Evolutionary conservation across 2,329 filamentous ascomycete genomes (phyloP).

Genomic region (Clonostachys rhizophaga): DNA sequence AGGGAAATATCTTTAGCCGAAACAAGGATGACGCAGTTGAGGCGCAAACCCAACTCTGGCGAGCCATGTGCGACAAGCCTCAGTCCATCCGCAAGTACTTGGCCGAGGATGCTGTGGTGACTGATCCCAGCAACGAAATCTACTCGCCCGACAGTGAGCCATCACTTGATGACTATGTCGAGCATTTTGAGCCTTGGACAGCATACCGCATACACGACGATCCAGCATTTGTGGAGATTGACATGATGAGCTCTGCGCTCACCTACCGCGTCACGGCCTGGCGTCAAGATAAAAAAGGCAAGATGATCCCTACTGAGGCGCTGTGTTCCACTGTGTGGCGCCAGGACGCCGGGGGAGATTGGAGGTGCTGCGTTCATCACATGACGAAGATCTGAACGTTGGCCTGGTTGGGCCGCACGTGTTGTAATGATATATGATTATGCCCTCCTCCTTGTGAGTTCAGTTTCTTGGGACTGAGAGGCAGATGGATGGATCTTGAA

Average conservation of each 20-base stretch:
- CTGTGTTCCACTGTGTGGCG: constrained; percentile 25
- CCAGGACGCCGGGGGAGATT: constrained; percentile 24
- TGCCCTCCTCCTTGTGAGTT: no score
- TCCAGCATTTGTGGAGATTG: constrained; percentile 28
- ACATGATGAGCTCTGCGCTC: constrained; percentile 24
- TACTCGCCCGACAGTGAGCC: constrained; percentile 22
- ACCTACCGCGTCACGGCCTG: constrained; percentile 24
- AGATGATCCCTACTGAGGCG: constrained; percentile 24
- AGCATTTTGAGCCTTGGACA: constrained; percentile 26
- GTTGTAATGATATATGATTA: neutral
- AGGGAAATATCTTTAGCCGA: constrained; percentile 21
- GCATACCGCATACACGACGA: constrained; percentile 27
- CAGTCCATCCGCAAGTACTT: constrained; percentile 23
- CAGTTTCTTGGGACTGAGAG: no score
- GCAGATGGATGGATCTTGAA: no score
- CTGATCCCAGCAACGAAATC: constrained; percentile 20
- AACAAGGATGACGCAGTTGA: constrained; percentile 27
- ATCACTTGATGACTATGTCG: constrained; percentile 20
- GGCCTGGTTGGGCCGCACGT: neutral
- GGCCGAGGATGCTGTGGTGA: constrained; percentile 22
- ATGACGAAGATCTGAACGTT: constrained; percentile 11
- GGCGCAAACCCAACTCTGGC: constrained; percentile 25
- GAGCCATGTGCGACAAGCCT: constrained; percentile 24
- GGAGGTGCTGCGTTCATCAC: constrained; percentile 25
- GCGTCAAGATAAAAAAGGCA: constrained; percentile 14